Evolutionary conservation across 352 stramenopile genomes (phyloP).

Genomic region (Phytopythium boreale): DNA sequence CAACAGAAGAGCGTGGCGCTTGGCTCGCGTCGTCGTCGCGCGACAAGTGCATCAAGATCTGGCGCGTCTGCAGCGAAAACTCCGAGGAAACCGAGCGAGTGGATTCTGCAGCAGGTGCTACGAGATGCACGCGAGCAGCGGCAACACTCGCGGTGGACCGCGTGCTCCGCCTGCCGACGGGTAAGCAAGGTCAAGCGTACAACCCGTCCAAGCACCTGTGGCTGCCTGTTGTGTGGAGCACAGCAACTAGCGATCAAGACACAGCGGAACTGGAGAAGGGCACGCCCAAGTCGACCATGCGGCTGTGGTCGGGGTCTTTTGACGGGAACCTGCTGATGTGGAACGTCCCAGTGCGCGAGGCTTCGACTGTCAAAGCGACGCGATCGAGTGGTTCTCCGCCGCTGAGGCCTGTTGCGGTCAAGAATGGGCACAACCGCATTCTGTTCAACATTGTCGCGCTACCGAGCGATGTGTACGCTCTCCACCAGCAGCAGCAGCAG

Average conservation of each 20-base stretch:
- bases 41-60: conserved; percentile 71
- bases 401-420: conserved; percentile 44
- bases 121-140: not conserved
- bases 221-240: conserved; percentile 66
- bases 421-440: conserved; percentile 59
- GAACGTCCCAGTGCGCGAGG: conserved; percentile 22
- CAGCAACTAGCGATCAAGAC: not conserved
- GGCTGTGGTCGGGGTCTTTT: conserved; percentile 69
- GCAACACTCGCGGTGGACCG: conserved; percentile 22
- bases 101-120: not conserved
- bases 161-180: conserved; percentile 47
- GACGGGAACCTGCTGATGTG: conserved; percentile 65
- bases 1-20: conserved; percentile 2
- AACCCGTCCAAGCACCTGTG: conserved; percentile 71
- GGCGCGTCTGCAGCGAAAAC: conserved; percentile 18
- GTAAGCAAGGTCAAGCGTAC: conserved; percentile 56
- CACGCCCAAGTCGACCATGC: conserved; percentile 10
- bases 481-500: not conserved
- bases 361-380: conserved; percentile 14
- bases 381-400: not conserved
- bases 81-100: not conserved
- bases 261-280: not conserved
- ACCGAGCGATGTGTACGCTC: not conserved
- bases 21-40: conserved; percentile 66
- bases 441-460: conserved; percentile 62